phyloP scores from a whole-genome alignment of 176 grass and related monocot genomes.

The Saccharum spontaneum region DNA sequence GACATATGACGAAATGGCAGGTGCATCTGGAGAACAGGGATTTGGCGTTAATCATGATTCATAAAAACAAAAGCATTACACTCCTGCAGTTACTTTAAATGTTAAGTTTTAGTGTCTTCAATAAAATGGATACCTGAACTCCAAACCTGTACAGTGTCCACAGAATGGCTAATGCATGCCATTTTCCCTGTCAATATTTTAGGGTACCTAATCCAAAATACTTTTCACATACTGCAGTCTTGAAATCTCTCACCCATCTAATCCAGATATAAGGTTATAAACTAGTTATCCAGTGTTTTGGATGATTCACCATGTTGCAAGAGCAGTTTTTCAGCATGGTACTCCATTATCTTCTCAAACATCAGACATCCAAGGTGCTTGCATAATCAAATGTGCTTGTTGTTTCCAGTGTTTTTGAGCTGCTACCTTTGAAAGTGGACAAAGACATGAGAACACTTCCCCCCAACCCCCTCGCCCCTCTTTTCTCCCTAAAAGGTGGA shows the following conservation, averaged over 20 bases:
- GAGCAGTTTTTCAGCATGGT: neutral
- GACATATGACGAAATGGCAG: neutral
- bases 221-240: neutral
- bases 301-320: neutral
- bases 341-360: neutral
- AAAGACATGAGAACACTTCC: neutral
- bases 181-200: neutral
- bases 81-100: neutral
- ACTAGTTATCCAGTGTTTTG: neutral
- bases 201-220: neutral
- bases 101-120: neutral
- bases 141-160: neutral
- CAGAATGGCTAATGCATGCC: neutral
- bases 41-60: no score
- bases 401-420: constrained; percentile 7
- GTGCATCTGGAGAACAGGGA: neutral
- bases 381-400: constrained; percentile 6
- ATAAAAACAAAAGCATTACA: no score
- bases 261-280: neutral
- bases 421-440: neutral
- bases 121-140: neutral
- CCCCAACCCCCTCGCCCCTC: neutral
- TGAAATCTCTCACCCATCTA: neutral
- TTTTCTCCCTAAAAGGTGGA: neutral
- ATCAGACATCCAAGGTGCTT: neutral